phyloP scores from a whole-genome alignment of 2,329 filamentous ascomycete genomes.

The Penicillium palitans region DNA sequence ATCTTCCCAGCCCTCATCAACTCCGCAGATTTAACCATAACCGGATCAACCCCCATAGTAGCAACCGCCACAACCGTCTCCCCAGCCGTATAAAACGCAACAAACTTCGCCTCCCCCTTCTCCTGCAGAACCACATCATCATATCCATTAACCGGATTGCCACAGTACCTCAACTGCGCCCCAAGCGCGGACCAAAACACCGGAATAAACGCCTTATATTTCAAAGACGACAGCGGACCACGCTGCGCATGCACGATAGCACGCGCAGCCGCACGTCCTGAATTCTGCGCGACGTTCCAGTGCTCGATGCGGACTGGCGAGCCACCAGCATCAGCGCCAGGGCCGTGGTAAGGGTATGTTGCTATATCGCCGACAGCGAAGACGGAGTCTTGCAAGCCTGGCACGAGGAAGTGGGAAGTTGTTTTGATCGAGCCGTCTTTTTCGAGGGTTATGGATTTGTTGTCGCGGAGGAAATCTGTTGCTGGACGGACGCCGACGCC shows the following conservation, averaged over 20 bases:
- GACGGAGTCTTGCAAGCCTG: constrained; percentile 70
- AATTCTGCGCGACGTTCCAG: constrained; percentile 97
- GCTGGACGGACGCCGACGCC: constrained; percentile 86
- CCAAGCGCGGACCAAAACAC: constrained; percentile 97
- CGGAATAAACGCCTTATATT: constrained; percentile 76
- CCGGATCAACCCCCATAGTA: constrained; percentile 85
- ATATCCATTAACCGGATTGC: constrained; percentile 78
- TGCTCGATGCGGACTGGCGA: constrained; percentile 81
- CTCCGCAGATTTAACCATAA: constrained; percentile 78
- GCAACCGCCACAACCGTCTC: constrained; percentile 87
- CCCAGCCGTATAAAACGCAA: constrained; percentile 83
- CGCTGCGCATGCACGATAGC: constrained; percentile 67
- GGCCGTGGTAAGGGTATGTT: constrained; percentile 89
- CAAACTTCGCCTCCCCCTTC: constrained; percentile 75
- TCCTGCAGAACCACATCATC: constrained; percentile 83
- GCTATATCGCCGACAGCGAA: constrained; percentile 96
- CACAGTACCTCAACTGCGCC: constrained; percentile 87
- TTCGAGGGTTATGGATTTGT: constrained; percentile 68
- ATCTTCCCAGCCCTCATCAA: constrained; percentile 81
- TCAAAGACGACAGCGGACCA: constrained; percentile 41
- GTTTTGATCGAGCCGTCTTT: constrained; percentile 83
- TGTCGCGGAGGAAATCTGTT: constrained; percentile 77
- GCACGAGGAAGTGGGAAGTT: constrained; percentile 75
- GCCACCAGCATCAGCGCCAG: constrained; percentile 68
- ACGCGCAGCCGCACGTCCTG: constrained; percentile 75